Percentiles rank a stretch among this genome's conserved stretches.
Conservation (phyloP, 2,329 filamentous ascomycete genomes). For the Aspergillus udagawae region DNA sequence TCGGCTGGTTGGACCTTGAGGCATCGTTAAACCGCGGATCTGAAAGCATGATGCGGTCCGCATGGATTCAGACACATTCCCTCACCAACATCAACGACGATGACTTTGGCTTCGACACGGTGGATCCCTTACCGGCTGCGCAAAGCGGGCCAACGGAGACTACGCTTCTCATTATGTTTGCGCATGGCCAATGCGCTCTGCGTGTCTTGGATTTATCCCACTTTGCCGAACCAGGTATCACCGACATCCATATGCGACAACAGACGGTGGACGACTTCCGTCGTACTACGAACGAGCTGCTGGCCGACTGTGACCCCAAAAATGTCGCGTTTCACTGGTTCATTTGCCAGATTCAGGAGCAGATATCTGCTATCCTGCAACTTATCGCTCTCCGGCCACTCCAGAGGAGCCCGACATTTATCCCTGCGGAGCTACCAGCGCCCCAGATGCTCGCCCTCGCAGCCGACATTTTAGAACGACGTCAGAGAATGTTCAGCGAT, state of each 20-base stretch:
- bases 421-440: background rate
- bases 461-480: background rate
- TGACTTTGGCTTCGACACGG: background rate
- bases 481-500: background rate
- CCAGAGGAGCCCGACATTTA: background rate
- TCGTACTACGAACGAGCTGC: background rate
- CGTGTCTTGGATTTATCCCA: background rate
- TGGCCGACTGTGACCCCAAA: background rate
- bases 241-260: background rate
- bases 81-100: background rate
- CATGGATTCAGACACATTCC: background rate
- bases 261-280: background rate
- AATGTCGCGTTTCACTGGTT: background rate
- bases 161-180: background rate
- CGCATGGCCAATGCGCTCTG: background rate
- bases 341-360: background rate
- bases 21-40: conserved; percentile 20
- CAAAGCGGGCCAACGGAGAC: background rate
- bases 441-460: background rate
- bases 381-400: background rate
- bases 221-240: background rate
- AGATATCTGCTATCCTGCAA: background rate
- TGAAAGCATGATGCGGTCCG: background rate
- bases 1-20: conserved; percentile 23
- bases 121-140: background rate